Evolutionary conservation across 1,284 basidiomycete species (phyloP), one percentile per base, ranked within the genome.

Genomic region (Cryptococcus sp.): DNA sequence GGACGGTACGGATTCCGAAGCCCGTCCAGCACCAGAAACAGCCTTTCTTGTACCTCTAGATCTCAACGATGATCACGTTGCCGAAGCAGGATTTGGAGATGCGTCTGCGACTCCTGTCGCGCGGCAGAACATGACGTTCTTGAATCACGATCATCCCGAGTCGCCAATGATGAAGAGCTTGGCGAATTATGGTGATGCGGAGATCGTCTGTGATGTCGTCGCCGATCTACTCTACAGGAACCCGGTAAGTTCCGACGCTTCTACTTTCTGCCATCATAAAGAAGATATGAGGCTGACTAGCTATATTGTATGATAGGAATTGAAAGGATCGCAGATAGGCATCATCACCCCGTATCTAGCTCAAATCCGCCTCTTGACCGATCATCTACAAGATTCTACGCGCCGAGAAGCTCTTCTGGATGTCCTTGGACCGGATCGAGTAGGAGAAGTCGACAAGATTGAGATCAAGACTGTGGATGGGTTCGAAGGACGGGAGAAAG

Each of bases 401-500:
- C 54, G 58, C 82, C 39, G 61, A 68, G 74, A 76, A 49, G 84
- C 85, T 0, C 88, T 91, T 71, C 72, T 77, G 39, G 67, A 76
- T 7, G 81, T 84, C 1, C 81, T 93, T 13, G 90, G 89, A 16
- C 73, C 81, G 7, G 82, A 83, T 49, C 84, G 89, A 42, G 85
- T 82, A n/a, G 78, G 82, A 72, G 85, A 91, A 63, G 72, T 90
- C 4, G 70, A 76, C 1, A 75, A 84, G 49, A 83, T 94, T 52
- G 91, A 93, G 73, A 83, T 93, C 68, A 89, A 88, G 77, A 93
- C 91, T 0, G 91, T 94, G 10, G 91, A 94, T 70, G 93, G 92
- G 16, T 97, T 95, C 74, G 91, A 97, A 75, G 93, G 93, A 1
- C 84, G 92, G 49, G 91, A 97, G 79, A 96, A 96, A 80, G 86